Evolutionary conservation across 2,329 filamentous ascomycete species (phyloP).

Genomic region (Cadophora sp.): DNA sequence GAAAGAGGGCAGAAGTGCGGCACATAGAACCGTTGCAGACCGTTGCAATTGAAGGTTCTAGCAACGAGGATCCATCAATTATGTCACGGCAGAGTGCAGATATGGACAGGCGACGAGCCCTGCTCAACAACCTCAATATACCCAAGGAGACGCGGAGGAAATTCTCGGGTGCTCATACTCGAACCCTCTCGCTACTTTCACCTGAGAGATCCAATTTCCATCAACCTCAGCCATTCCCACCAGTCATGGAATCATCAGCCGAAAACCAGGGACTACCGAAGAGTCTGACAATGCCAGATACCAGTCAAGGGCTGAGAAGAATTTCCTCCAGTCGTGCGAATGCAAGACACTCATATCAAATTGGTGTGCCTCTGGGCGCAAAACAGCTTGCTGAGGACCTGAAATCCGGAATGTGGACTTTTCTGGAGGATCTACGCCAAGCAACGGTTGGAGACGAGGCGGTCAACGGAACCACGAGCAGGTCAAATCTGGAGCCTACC

Average conservation of each 20-base stretch:
- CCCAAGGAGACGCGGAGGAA: slow-evolving; percentile 59
- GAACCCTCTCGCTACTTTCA: slow-evolving; percentile 82
- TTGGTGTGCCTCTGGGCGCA: slow-evolving; percentile 42
- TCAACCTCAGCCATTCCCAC: slow-evolving; percentile 32
- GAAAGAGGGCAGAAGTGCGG: slow-evolving; percentile 73
- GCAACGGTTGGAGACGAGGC: slow-evolving; percentile 96
- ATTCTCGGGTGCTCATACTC: slow-evolving; percentile 68
- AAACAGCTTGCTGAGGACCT: slow-evolving; percentile 69
- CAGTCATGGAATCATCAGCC: slow-evolving; percentile 47
- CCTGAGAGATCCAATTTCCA: slow-evolving; percentile 48
- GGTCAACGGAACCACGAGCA: slow-evolving; percentile 58
- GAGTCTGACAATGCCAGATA: slow-evolving; percentile 43
- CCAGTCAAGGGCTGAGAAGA: slow-evolving; percentile 40
- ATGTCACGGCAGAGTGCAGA: slow-evolving; percentile 56
- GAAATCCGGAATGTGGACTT: slow-evolving; percentile 88
- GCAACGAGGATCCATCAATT: slow-evolving; percentile 36
- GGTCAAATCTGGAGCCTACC: slow-evolving; percentile 46
- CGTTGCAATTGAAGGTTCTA: slow-evolving; percentile 30
- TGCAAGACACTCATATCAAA: slow-evolving; percentile 44
- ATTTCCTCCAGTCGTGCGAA: slow-evolving; percentile 37
- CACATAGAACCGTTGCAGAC: slow-evolving; percentile 61
- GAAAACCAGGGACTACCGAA: slow-evolving; percentile 30
- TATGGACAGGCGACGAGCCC: slow-evolving; percentile 74
- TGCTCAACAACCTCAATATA: slow-evolving; percentile 59
- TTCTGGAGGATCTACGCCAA: slow-evolving; percentile 93